A percentile compares a stretch with the other conserved stretches of the same genome.
These are phyloP conservation scores for Peronosclerospora sorghi DNA, from an alignment of 352 stramenopile genomes.

Conservation along the genomic window DNA sequence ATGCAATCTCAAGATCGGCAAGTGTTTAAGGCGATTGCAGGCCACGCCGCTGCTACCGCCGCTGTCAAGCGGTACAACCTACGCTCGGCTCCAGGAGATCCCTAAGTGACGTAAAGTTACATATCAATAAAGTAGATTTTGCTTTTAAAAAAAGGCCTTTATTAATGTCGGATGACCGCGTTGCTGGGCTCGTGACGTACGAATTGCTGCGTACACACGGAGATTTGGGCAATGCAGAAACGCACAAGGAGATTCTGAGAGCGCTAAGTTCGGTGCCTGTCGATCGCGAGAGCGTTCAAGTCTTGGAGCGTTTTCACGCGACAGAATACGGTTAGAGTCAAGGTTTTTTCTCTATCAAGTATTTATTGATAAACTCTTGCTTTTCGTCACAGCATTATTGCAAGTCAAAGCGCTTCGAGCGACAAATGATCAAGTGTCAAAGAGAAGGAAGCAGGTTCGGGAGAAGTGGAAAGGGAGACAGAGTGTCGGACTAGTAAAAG, in stretches of 20 bases:
- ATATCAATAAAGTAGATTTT: too few species aligned
- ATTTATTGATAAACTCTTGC: not conserved
- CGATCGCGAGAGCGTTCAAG: conserved; percentile 18
- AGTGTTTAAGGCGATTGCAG: conserved; percentile 43
- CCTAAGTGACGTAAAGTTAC: too few species aligned
- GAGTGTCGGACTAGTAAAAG: conserved; percentile 12
- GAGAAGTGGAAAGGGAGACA: conserved; percentile 25
- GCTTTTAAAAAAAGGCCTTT: too few species aligned
- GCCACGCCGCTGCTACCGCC: conserved; percentile 45
- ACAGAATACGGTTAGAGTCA: conserved; percentile 28
- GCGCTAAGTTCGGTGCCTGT: conserved; percentile 16
- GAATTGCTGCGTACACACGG: conserved; percentile 24
- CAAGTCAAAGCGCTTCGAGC: conserved; percentile 10
- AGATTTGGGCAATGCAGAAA: conserved; percentile 13
- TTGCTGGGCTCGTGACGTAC: conserved; percentile 9
- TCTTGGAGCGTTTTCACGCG: conserved; percentile 34
- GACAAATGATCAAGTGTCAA: too few species aligned
- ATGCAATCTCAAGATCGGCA: conserved; percentile 36
- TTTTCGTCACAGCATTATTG: conserved; percentile 18
- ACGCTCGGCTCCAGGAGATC: conserved; percentile 16
- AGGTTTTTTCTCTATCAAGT: not conserved
- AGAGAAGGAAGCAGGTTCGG: conserved; percentile 26
- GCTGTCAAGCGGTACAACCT: conserved; percentile 44
- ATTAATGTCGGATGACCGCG: conserved; percentile 6
- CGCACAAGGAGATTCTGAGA: conserved; percentile 31